Evolutionary conservation across 225 moss, liverwort and hornwort species (phyloP).

Genomic region (Sphagnum contortum): DNA sequence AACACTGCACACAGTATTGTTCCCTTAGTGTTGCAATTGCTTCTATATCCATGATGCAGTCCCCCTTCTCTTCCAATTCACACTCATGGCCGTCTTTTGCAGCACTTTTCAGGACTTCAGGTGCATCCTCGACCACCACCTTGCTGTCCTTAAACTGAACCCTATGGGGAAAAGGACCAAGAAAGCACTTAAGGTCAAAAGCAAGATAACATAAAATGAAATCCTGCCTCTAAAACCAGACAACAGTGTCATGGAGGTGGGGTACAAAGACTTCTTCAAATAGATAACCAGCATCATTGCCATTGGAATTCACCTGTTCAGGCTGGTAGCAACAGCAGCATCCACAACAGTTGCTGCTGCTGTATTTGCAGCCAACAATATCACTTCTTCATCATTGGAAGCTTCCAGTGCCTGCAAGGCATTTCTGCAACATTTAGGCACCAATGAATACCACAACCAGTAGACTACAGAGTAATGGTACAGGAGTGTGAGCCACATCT

Average conservation of each 20-base stretch:
- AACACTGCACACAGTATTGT: constrained; percentile 89
- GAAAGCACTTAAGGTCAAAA: not conserved
- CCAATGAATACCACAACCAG: no score
- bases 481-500: no score
- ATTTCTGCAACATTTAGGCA: not conserved
- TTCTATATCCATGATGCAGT: constrained; percentile 60
- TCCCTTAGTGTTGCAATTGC: constrained; percentile 60
- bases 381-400: constrained; percentile 50
- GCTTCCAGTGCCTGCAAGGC: constrained; percentile 48
- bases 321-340: constrained; percentile 79
- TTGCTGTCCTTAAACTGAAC: constrained; percentile 51
- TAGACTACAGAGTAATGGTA: not conserved
- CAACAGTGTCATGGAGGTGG: not conserved
- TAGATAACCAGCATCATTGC: not conserved
- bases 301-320: constrained; percentile 31
- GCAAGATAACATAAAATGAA: not conserved
- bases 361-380: constrained; percentile 79
- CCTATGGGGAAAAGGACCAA: constrained; percentile 24
- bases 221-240: not conserved
- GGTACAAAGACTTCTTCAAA: not conserved
- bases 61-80: constrained; percentile 58
- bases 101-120: constrained; percentile 30
- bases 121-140: constrained; percentile 37
- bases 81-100: constrained; percentile 49
- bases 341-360: constrained; percentile 97